These are phyloP conservation scores for Acer yangbiense DNA, from an alignment of 345 rosid genomes.

Conservation along the genomic window DNA sequence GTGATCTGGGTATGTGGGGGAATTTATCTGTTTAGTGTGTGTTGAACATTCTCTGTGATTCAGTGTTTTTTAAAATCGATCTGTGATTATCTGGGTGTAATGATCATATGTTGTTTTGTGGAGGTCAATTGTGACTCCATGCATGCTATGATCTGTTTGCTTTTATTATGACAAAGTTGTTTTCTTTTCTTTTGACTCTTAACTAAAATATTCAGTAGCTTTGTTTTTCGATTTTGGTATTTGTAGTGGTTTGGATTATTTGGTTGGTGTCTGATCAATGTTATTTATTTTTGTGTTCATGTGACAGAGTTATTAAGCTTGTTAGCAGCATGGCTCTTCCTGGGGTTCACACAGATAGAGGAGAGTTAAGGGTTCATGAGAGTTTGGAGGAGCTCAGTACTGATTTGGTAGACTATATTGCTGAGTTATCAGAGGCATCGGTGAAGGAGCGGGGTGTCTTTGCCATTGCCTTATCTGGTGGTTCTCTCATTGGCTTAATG, in stretches of 20 bases:
- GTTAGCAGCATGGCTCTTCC: conserved; percentile 61
- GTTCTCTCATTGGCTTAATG: conserved; percentile 74
- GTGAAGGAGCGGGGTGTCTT: conserved; percentile 81
- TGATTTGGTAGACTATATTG: conserved; percentile 83
- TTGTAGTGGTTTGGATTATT: conserved; percentile 15
- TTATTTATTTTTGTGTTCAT: conserved; percentile 17
- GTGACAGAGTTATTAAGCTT: conserved; percentile 29
- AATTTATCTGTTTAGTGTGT: conserved; percentile 22
- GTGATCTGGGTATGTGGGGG: conserved; percentile 39
- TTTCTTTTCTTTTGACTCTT: background rate
- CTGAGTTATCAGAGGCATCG: conserved; percentile 77
- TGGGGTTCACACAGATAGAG: conserved; percentile 58
- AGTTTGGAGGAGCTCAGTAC: conserved; percentile 66
- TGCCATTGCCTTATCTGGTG: conserved; percentile 88
- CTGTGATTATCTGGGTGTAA: conserved; percentile 7
- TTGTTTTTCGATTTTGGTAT: conserved; percentile 11
- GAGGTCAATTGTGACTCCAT: conserved; percentile 22
- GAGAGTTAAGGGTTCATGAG: conserved; percentile 79
- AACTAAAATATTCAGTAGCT: background rate
- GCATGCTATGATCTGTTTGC: conserved; percentile 14
- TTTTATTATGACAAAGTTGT: background rate
- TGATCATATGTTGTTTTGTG: conserved; percentile 27
- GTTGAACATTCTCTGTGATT: conserved; percentile 9
- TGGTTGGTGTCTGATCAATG: conserved; percentile 8
- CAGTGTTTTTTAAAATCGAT: conserved; percentile 6